phyloP scores from a whole-genome alignment of 257 asterid species.

The Marsdenia floribunda region DNA sequence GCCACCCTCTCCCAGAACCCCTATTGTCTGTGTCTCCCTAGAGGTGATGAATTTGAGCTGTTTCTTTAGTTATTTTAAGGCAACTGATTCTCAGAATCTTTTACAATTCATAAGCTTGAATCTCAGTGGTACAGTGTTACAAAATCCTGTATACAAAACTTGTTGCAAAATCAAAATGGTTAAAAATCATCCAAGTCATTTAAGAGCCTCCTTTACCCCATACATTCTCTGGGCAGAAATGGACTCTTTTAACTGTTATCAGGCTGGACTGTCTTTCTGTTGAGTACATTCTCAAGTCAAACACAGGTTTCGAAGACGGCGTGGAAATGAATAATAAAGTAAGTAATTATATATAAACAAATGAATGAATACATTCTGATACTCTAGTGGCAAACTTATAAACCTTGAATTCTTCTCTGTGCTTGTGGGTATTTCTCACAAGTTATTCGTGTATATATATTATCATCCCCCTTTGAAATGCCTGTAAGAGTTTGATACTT shows the following conservation, averaged over 20 bases:
- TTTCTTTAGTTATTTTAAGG: too few relatives aligned
- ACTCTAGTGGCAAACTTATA: conserved; percentile 10
- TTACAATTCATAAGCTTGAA: background rate
- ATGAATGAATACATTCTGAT: conserved; percentile 39
- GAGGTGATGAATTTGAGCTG: too few relatives aligned
- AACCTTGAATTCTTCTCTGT: conserved; percentile 16
- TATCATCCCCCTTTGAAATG: conserved; percentile 11
- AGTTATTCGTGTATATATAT: conserved; percentile 16
- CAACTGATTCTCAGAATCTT: background rate
- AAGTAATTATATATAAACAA: conserved; percentile 36
- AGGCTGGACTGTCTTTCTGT: background rate
- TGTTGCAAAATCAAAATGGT: background rate
- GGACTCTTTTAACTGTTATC: background rate
- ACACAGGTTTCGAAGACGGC: background rate
- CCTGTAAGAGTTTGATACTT: conserved; percentile 9
- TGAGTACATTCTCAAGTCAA: background rate
- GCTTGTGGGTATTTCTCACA: conserved; percentile 23
- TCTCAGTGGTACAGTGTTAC: background rate
- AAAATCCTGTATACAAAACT: conserved; percentile 1
- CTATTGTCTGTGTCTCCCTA: too few relatives aligned
- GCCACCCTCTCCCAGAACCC: background rate
- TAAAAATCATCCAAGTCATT: background rate
- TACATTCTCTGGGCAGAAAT: background rate
- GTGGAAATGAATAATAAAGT: conserved; percentile 14
- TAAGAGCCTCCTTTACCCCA: background rate